A percentile compares a stretch with the other conserved stretches of the same genome.
Conservation (phyloP, 768 basidiomycete genomes). For the Pisolithus tinctorius region DNA sequence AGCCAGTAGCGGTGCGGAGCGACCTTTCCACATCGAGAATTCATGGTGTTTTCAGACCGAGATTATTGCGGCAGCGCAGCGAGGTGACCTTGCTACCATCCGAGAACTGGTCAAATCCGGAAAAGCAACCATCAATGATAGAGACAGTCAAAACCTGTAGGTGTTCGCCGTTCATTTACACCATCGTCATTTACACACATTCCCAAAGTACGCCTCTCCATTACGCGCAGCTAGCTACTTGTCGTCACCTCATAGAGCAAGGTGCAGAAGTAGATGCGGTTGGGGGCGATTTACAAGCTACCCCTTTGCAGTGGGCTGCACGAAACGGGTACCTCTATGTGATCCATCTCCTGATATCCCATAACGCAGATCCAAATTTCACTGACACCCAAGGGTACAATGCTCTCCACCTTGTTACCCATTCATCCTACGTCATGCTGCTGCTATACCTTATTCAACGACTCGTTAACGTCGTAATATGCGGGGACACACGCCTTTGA, state of each 20-base stretch:
- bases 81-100: slow-evolving; percentile 69
- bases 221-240: slow-evolving; percentile 86
- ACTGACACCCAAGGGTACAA: slow-evolving; percentile 95
- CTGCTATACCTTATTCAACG: slow-evolving; percentile 88
- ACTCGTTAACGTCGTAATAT: slow-evolving; percentile 80
- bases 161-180: slow-evolving; percentile 2
- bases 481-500: slow-evolving; percentile 89
- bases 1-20: slow-evolving; percentile 15
- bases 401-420: slow-evolving; percentile 89
- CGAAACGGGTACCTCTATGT: slow-evolving; percentile 95
- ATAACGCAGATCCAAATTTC: slow-evolving; percentile 90
- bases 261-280: slow-evolving; percentile 93
- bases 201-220: slow-evolving; percentile 69
- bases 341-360: slow-evolving; percentile 82
- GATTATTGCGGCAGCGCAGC: slow-evolving; percentile 82
- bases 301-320: slow-evolving; percentile 97
- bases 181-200: slow-evolving; percentile 1
- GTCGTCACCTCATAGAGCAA: slow-evolving; percentile 80
- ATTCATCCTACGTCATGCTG: slow-evolving; percentile 92
- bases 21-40: background rate
- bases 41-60: slow-evolving; percentile 34
- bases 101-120: slow-evolving; percentile 66
- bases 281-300: slow-evolving; percentile 91
- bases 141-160: slow-evolving; percentile 80
- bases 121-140: slow-evolving; percentile 62